Conservation (phyloP, 1,284 basidiomycete genomes). For the Apiotrichum gamsii region DNA sequence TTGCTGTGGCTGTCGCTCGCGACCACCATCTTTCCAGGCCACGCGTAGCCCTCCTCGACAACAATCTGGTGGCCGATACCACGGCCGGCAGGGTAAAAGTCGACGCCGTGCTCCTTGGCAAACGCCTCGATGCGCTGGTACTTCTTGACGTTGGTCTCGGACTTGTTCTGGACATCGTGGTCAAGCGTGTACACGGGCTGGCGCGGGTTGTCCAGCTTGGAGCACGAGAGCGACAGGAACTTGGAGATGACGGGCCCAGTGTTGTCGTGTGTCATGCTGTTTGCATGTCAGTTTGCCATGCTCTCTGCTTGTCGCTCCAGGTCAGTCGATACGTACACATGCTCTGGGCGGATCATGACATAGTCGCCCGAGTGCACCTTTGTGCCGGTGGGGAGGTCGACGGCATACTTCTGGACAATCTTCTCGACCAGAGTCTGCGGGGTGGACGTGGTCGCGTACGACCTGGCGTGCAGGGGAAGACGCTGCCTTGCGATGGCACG, state of each 20-base stretch:
- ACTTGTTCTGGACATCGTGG: slow-evolving; percentile 97
- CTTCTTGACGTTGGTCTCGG: slow-evolving; percentile 86
- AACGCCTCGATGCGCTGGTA: slow-evolving; percentile 90
- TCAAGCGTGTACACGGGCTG: slow-evolving; percentile 89
- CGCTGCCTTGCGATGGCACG: neutral
- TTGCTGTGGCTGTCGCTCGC: slow-evolving; percentile 97
- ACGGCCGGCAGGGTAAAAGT: slow-evolving; percentile 95
- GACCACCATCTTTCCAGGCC: slow-evolving; percentile 85
- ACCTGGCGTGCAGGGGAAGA: neutral
- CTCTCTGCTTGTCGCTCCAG: slow-evolving; percentile 2
- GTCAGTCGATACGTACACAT: slow-evolving; percentile 56
- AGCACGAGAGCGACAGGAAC: slow-evolving; percentile 93
- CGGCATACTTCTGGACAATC: slow-evolving; percentile 93
- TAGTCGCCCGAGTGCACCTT: slow-evolving; percentile 91
- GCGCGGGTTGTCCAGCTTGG: slow-evolving; percentile 68
- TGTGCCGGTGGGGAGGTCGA: slow-evolving; percentile 70
- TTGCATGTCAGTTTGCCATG: neutral
- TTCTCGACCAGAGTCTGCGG: slow-evolving; percentile 95
- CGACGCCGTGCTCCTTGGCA: slow-evolving; percentile 75
- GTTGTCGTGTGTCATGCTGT: slow-evolving; percentile 88
- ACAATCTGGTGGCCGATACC: slow-evolving; percentile 98
- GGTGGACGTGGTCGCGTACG: slow-evolving; percentile 36
- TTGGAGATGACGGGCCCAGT: slow-evolving; percentile 96
- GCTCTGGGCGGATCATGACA: slow-evolving; percentile 95
- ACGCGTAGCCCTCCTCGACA: slow-evolving; percentile 93